Evolutionary conservation across 2,329 filamentous ascomycete genomes (phyloP).

Genomic region (Xylariomycetidae sp.): DNA sequence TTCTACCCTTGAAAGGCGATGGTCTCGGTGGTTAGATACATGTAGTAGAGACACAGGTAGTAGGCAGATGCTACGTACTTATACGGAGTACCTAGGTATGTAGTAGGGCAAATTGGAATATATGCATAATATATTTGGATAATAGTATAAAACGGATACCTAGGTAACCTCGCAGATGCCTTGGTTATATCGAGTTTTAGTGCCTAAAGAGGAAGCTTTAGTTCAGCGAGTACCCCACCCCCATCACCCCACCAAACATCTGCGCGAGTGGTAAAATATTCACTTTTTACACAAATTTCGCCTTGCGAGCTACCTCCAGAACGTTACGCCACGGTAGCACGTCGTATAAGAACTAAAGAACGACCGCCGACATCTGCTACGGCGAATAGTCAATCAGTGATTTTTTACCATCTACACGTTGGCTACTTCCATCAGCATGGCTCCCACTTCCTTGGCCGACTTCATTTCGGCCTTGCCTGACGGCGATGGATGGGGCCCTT

Average conservation of each 20-base stretch:
- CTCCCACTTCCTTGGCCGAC: conserved; percentile 37
- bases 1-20: no score
- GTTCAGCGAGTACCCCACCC: conserved; percentile 17
- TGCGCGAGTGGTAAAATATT: conserved; percentile 24
- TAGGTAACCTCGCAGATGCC: no score
- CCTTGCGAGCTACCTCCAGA: conserved; percentile 9
- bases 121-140: no score
- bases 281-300: conserved; percentile 21
- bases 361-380: conserved; percentile 7
- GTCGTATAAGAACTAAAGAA: conserved; percentile 5
- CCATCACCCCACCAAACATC: conserved; percentile 27
- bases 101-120: no score
- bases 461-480: conserved; percentile 69
- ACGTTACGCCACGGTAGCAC: no score
- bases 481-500: conserved; percentile 82
- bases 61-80: no score
- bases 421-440: conserved; percentile 16
- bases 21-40: no score
- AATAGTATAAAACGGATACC: no score
- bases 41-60: no score
- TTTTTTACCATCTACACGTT: conserved; percentile 1
- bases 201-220: no score
- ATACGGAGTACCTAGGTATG: no score
- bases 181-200: no score
- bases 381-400: not conserved